These are phyloP conservation scores for Linnemannia hyalina DNA, from an alignment of 192 early-diverging fungal species.

Conservation along the genomic window DNA sequence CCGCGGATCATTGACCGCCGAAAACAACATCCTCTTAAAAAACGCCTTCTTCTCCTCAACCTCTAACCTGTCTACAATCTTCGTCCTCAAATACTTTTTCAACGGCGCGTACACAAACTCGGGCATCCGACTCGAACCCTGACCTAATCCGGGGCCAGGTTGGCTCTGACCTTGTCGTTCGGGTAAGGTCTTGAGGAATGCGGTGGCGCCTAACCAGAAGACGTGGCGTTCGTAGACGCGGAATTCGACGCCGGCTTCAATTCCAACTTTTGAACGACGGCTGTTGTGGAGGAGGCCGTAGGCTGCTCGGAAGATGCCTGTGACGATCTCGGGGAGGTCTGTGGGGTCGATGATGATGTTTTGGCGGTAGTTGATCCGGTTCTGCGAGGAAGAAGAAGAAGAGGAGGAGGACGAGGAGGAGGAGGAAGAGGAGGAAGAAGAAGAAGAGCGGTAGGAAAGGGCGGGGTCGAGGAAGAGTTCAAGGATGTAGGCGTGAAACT, in stretches of 20 bases:
- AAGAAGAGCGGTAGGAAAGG: not conserved
- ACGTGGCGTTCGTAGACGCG: constrained; percentile 40
- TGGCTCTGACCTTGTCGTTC: too few species aligned
- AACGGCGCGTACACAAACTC: constrained; percentile 20
- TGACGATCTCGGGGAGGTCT: constrained; percentile 6
- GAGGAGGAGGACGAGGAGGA: not conserved
- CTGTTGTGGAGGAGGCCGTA: constrained; percentile 34
- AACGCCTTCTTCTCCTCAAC: not conserved
- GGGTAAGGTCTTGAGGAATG: constrained; percentile 32
- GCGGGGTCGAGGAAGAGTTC: constrained; percentile 37
- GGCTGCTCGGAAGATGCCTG: constrained; percentile 30
- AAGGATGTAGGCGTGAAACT: constrained; percentile 62
- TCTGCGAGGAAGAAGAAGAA: not conserved
- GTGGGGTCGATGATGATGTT: constrained; percentile 16
- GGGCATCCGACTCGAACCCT: too few species aligned
- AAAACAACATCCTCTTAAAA: constrained; percentile 32
- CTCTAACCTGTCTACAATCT: constrained; percentile 15
- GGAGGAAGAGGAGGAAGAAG: not conserved
- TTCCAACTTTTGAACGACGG: constrained; percentile 23
- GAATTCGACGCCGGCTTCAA: constrained; percentile 16
- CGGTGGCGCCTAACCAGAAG: constrained; percentile 41
- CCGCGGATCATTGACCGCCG: constrained; percentile 20
- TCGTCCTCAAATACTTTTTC: constrained; percentile 5
- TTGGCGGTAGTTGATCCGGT: not conserved
- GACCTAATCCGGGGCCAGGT: too few species aligned